phyloP scores from a whole-genome alignment of 164 flowering plant genomes.

The Cinnamomum chago region DNA sequence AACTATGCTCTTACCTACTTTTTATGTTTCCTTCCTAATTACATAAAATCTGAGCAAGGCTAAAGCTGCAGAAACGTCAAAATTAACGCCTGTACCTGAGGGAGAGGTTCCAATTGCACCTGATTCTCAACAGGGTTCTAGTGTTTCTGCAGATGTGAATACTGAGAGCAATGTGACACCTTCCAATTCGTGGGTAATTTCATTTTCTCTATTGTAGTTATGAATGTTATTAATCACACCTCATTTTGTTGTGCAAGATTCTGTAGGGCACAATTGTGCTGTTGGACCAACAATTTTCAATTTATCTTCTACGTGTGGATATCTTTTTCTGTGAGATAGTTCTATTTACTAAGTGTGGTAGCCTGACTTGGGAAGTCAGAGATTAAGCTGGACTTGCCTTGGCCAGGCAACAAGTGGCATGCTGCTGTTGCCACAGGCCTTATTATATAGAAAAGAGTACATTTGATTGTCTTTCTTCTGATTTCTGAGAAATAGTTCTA shows the following conservation, averaged over 20 bases:
- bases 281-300: background rate
- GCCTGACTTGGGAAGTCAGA: too few species aligned
- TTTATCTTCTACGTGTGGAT: too few species aligned
- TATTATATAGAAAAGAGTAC: too few species aligned
- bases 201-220: background rate
- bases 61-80: constrained; percentile 51
- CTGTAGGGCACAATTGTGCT: background rate
- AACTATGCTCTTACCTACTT: background rate
- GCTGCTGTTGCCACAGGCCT: too few species aligned
- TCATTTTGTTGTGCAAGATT: background rate
- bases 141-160: constrained; percentile 23
- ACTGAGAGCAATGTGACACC: constrained; percentile 19
- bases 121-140: constrained; percentile 30
- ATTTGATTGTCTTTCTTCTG: too few species aligned
- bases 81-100: constrained; percentile 30
- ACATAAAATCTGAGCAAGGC: constrained; percentile 41
- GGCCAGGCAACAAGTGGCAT: too few species aligned
- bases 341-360: too few species aligned
- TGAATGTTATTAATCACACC: background rate
- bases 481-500: too few species aligned
- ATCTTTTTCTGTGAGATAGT: background rate
- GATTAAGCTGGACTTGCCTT: too few species aligned
- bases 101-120: constrained; percentile 25
- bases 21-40: constrained; percentile 14
- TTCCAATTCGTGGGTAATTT: constrained; percentile 34